phyloP scores from a whole-genome alignment of 2,329 filamentous ascomycete species.

The Phialophora verrucosa region DNA sequence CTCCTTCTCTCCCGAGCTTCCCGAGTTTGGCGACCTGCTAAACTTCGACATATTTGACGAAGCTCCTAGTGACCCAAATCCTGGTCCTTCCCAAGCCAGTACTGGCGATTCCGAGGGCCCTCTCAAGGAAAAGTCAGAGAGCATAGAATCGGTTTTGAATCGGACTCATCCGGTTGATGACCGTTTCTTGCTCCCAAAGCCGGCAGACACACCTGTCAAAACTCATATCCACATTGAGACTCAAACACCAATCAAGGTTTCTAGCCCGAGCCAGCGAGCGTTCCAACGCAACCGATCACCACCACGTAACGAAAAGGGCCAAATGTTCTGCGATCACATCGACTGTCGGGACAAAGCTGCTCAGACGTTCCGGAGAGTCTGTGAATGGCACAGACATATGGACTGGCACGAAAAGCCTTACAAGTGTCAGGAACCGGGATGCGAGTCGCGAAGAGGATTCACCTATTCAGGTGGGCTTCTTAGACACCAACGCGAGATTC shows the following conservation, averaged over 20 bases:
- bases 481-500: slow-evolving; percentile 90
- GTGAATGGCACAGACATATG: slow-evolving; percentile 98
- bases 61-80: not conserved
- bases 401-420: slow-evolving; percentile 96
- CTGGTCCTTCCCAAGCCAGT: slow-evolving; percentile 1
- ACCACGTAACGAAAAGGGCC: slow-evolving; percentile 70
- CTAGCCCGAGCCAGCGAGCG: slow-evolving; percentile 13
- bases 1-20: slow-evolving; percentile 8
- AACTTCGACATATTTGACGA: slow-evolving; percentile 16
- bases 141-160: slow-evolving; percentile 9
- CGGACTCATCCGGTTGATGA: slow-evolving; percentile 5
- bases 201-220: slow-evolving; percentile 3
- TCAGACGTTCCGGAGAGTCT: slow-evolving; percentile 76
- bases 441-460: slow-evolving; percentile 89
- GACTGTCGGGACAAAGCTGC: slow-evolving; percentile 68
- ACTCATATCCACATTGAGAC: not conserved
- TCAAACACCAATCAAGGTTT: slow-evolving; percentile 7
- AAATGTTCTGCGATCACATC: slow-evolving; percentile 73
- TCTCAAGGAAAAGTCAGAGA: slow-evolving; percentile 4
- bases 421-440: slow-evolving; percentile 77
- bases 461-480: slow-evolving; percentile 91
- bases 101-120: slow-evolving; percentile 7
- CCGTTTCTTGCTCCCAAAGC: slow-evolving; percentile 5
- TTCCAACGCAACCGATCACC: slow-evolving; percentile 43
- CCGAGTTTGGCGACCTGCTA: slow-evolving; percentile 13